Percentiles rank a stretch among this genome's conserved stretches.
Conservation (phyloP, 495 filamentous ascomycete genomes). For the Penicillium goetzii region DNA sequence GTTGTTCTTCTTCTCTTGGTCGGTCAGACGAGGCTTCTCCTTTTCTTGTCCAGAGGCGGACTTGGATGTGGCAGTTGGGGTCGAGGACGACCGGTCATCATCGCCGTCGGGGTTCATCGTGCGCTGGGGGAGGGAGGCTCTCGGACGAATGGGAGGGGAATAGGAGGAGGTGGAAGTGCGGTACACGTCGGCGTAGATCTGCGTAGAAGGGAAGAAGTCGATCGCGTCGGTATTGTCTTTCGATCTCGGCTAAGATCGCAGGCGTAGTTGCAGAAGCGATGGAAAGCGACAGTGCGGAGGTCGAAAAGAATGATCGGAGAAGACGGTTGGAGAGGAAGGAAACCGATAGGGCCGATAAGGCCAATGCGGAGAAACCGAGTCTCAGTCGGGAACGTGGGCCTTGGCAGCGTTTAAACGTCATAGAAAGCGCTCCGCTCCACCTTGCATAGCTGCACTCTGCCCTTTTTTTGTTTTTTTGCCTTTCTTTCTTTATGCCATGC, state of each 20-base stretch:
- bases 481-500: not conserved
- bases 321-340: slow-evolving; percentile 21
- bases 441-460: slow-evolving; percentile 11
- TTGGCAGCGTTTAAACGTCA: slow-evolving; percentile 38
- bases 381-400: slow-evolving; percentile 16
- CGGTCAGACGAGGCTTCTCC: slow-evolving; percentile 78
- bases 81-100: slow-evolving; percentile 47
- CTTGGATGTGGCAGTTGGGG: slow-evolving; percentile 64
- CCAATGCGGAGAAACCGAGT: slow-evolving; percentile 31
- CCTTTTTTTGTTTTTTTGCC: slow-evolving; percentile 2
- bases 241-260: not conserved
- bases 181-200: no score
- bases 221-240: not conserved
- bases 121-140: slow-evolving; percentile 19
- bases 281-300: slow-evolving; percentile 13
- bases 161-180: not conserved
- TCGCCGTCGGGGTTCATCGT: slow-evolving; percentile 39
- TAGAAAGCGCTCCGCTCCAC: slow-evolving; percentile 29
- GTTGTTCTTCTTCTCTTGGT: slow-evolving; percentile 88
- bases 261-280: slow-evolving; percentile 12
- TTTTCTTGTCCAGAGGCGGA: slow-evolving; percentile 50
- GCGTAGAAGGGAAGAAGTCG: not conserved
- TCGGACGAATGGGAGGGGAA: not conserved
- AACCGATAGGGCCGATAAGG: slow-evolving; percentile 31
- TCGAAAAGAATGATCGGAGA: slow-evolving; percentile 5